phyloP scores from a whole-genome alignment of 129 eudicot genomes.

The Saussurea involucrata region DNA sequence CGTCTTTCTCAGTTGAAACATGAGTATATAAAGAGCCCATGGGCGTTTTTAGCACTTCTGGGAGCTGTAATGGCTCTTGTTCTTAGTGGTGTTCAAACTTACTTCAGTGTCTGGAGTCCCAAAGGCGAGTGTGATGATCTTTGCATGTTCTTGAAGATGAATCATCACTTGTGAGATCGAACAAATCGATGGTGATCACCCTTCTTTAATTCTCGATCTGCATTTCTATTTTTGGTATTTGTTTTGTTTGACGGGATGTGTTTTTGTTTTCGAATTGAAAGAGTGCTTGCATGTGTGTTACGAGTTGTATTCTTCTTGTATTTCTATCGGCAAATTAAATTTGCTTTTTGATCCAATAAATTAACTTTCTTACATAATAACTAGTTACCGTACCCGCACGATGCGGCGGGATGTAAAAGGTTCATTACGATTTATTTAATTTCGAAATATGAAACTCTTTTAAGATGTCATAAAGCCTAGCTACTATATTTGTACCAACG shows the following conservation, averaged over 20 bases:
- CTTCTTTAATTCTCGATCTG: not conserved
- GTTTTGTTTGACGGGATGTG: not conserved
- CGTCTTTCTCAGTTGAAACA: conserved; percentile 26
- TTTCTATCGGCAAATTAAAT: not conserved
- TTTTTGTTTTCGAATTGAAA: not conserved
- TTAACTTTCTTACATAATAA: too few relatives aligned
- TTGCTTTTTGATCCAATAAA: not conserved
- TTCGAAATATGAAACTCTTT: too few relatives aligned
- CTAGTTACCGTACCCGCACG: too few relatives aligned
- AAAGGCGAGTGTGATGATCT: conserved; percentile 25
- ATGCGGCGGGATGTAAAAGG: too few relatives aligned
- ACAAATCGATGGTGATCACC: not conserved
- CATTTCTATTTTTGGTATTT: not conserved
- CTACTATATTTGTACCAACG: too few relatives aligned
- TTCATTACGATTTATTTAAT: too few relatives aligned
- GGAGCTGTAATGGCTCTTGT: conserved; percentile 33
- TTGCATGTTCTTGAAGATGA: conserved; percentile 19
- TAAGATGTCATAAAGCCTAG: too few relatives aligned
- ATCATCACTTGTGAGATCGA: conserved; percentile 22
- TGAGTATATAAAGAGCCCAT: conserved; percentile 38
- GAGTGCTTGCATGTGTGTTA: conserved; percentile 5
- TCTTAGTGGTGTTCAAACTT: conserved; percentile 41
- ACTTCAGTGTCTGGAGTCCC: conserved; percentile 29
- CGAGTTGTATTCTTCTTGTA: not conserved
- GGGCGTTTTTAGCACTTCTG: conserved; percentile 41